These are phyloP conservation scores for Symbiodinium pilosum DNA, from an alignment of 73 alveolate genomes.

Conservation along the genomic window DNA sequence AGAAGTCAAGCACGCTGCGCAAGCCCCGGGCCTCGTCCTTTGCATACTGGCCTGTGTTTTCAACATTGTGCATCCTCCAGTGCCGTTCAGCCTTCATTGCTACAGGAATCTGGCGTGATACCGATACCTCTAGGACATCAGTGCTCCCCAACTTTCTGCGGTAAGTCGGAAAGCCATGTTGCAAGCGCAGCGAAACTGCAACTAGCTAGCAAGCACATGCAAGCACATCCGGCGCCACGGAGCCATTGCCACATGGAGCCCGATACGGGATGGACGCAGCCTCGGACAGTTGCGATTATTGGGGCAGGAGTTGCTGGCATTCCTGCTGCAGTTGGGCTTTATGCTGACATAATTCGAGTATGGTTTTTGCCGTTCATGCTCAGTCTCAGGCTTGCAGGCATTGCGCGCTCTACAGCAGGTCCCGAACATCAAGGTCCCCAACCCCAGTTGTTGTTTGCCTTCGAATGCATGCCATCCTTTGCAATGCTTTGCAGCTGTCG, in stretches of 20 bases:
- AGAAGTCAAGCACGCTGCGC: not conserved
- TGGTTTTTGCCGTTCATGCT: not conserved
- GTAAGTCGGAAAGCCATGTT: too few species aligned
- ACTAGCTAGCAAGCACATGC: too few species aligned
- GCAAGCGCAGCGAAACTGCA: too few species aligned
- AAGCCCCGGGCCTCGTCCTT: too few species aligned
- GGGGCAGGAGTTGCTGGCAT: conserved; percentile 56
- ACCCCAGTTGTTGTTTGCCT: not conserved
- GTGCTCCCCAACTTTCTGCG: too few species aligned
- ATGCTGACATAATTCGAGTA: not conserved
- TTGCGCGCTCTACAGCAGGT: not conserved
- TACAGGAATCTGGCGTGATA: too few species aligned
- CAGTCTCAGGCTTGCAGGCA: conserved; percentile 33
- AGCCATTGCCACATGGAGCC: not conserved
- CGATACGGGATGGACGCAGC: not conserved
- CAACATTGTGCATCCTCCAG: too few species aligned
- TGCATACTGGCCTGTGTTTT: too few species aligned
- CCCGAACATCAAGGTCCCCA: conserved; percentile 8
- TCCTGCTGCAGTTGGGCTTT: not conserved
- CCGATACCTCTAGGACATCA: too few species aligned
- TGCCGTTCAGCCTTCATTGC: too few species aligned
- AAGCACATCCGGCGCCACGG: not conserved
- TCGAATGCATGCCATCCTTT: not conserved
- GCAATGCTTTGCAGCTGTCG: not conserved
- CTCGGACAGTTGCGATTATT: conserved; percentile 48